A percentile compares a stretch with the other conserved stretches of the same genome.
Evolutionary conservation across 2,329 filamentous ascomycete genomes (phyloP).

Genomic region (Fusarium sulawesiense): DNA sequence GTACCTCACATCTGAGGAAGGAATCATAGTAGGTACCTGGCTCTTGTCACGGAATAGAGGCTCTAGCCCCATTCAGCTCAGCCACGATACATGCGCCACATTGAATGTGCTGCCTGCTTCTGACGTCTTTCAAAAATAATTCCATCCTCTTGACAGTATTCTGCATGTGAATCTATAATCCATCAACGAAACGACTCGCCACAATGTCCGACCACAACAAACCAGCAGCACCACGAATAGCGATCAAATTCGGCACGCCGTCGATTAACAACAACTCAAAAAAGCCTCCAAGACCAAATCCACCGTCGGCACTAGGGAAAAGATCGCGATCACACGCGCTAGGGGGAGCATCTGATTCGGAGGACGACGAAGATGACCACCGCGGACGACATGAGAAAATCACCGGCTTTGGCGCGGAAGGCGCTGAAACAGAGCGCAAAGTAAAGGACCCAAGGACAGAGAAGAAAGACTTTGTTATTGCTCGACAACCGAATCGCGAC

Average conservation of each 20-base stretch:
- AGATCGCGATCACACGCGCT: constrained; percentile 58
- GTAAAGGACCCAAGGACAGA: constrained; percentile 44
- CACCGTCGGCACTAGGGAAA: constrained; percentile 61
- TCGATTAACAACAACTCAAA: constrained; percentile 46
- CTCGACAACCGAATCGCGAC: constrained; percentile 68
- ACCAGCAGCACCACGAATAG: constrained; percentile 54
- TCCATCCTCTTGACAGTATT: background rate
- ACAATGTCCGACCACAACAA: constrained; percentile 46
- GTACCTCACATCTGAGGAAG: too few relatives aligned
- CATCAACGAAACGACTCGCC: background rate
- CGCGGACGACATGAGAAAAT: constrained; percentile 58
- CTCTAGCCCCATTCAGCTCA: background rate
- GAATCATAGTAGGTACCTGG: too few relatives aligned
- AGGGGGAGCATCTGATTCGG: constrained; percentile 57
- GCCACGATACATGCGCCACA: constrained; percentile 15
- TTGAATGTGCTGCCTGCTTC: constrained; percentile 4
- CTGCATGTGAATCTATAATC: background rate
- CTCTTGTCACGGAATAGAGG: background rate
- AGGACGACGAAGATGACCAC: constrained; percentile 51
- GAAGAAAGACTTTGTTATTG: constrained; percentile 65
- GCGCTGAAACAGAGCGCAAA: constrained; percentile 55
- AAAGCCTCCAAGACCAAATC: constrained; percentile 49
- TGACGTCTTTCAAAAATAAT: constrained; percentile 25
- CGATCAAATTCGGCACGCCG: constrained; percentile 59
- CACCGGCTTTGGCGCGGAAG: constrained; percentile 62